These are phyloP conservation scores for Kwoniella heveanensis DNA, from an alignment of 768 basidiomycete genomes.

Conservation along the genomic window DNA sequence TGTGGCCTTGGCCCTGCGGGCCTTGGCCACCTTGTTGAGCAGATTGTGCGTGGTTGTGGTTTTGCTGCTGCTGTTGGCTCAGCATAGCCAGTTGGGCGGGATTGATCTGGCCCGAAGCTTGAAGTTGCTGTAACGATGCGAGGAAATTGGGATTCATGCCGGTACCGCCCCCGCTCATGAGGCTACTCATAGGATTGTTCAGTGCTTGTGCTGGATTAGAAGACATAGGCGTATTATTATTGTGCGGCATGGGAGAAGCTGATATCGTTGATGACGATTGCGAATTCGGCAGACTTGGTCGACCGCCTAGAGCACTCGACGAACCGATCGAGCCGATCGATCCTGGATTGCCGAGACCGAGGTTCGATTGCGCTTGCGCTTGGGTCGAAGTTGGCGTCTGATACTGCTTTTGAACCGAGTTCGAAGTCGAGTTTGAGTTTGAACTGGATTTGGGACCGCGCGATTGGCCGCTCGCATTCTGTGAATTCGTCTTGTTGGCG, in stretches of 20 bases:
- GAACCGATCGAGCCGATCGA: no score
- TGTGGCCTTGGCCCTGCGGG: neutral
- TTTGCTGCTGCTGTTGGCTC: slow-evolving; percentile 13
- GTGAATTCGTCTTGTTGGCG: neutral
- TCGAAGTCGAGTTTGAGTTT: neutral
- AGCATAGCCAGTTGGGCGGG: slow-evolving; percentile 3
- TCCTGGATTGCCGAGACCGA: no score
- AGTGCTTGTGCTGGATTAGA: no score
- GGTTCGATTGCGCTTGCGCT: neutral
- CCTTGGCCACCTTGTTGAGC: neutral
- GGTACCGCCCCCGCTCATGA: neutral
- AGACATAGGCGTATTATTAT: no score
- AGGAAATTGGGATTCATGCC: slow-evolving; percentile 16
- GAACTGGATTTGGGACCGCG: no score
- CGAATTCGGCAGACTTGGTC: neutral
- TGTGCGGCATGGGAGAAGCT: neutral
- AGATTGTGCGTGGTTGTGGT: slow-evolving; percentile 15
- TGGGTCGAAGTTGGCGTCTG: no score
- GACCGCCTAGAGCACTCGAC: no score
- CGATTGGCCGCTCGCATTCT: neutral
- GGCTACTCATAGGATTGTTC: no score
- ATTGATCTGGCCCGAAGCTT: slow-evolving; percentile 7
- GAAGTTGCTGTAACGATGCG: slow-evolving; percentile 16
- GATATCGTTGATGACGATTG: neutral
- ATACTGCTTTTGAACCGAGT: no score